Base-by-base conservation (phyloP, 129 eudicot species). In the Helichrysum umbraculigerum region DNA sequence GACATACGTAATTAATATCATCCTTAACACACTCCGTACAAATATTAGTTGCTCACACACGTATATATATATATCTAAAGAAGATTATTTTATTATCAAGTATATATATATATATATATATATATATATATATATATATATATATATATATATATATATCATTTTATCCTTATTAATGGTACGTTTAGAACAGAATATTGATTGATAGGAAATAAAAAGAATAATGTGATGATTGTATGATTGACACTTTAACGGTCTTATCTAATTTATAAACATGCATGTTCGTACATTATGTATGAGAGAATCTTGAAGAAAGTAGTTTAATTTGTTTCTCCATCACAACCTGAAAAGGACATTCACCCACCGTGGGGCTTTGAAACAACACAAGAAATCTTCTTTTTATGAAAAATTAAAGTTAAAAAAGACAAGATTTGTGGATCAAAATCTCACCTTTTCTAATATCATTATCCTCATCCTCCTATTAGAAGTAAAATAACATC, bases 291-390 rank as follows among this genome's bases (percentile, higher is more conserved):
- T 1, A 54, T 47, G 76, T n/a, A 29, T 58, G 47, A 59, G 56
- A 41, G 28, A 25, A 79, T 62, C 35, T 57, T 72, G 61, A 75
- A 9, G 16, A 47, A 65, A 70, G 21, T 34, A 32, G 25, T 41
- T 79, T 1, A 25, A 25, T 25, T 25, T 25, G 28, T 25, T 25
- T 66, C 72, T 7, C 44, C 57, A 20, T 59, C 6, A 79, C 25
- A 72, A 44, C 16, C 4, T 66, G 80, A 64, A 72, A 78, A 59
- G 30, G 80, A 73, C 61, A 61, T 51, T 62, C 78, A 72, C 86
- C 86, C 69, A 77, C 79, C 82, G 82, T 82, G 82, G 68, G 85
- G 82, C 75, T 76, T 44, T 51, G 70, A 51, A 32, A 2, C 20
- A 66, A 34, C 28, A 25, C 28, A 42, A 76, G 59, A 71, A 30